These are phyloP conservation scores for Lepidopterella palustris DNA, from an alignment of 495 filamentous ascomycete species.

Conservation along the genomic window DNA sequence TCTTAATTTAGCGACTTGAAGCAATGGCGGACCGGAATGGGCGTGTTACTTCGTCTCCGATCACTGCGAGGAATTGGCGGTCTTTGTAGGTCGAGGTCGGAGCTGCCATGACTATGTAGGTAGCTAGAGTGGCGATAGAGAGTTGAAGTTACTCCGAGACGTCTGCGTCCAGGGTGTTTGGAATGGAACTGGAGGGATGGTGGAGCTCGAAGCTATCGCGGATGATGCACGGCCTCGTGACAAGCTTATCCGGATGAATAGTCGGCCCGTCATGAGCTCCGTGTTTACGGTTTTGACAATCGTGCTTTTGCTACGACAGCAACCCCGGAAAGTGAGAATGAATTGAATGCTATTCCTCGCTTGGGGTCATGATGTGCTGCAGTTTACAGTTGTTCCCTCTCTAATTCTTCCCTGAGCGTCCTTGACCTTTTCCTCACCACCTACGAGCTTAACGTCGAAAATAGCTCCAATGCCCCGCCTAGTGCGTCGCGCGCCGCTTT, in stretches of 20 bases:
- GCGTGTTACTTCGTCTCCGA: conserved; percentile 78
- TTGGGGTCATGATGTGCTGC: background rate
- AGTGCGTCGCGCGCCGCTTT: conserved; percentile 68
- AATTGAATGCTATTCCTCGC: background rate
- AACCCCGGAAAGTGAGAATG: too few species aligned
- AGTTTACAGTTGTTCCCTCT: background rate
- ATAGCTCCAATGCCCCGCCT: conserved; percentile 59
- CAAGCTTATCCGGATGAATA: background rate
- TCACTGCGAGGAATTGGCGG: conserved; percentile 92
- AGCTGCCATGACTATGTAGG: conserved; percentile 34
- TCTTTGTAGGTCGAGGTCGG: conserved; percentile 66
- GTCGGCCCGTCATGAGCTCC: background rate
- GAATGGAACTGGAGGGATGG: too few species aligned
- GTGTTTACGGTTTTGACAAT: too few species aligned
- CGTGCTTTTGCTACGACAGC: too few species aligned
- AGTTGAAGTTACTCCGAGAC: too few species aligned
- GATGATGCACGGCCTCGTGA: background rate
- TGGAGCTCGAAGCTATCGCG: background rate
- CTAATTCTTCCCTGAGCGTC: too few species aligned
- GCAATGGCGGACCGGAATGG: background rate
- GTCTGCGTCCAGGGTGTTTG: too few species aligned
- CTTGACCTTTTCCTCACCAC: background rate
- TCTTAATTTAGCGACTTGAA: background rate
- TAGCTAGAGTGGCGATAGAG: conserved; percentile 1
- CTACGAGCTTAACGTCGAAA: conserved; percentile 1